Conservation (phyloP, 192 early-diverging fungal genomes). For the Entophlyctis luteolus region DNA sequence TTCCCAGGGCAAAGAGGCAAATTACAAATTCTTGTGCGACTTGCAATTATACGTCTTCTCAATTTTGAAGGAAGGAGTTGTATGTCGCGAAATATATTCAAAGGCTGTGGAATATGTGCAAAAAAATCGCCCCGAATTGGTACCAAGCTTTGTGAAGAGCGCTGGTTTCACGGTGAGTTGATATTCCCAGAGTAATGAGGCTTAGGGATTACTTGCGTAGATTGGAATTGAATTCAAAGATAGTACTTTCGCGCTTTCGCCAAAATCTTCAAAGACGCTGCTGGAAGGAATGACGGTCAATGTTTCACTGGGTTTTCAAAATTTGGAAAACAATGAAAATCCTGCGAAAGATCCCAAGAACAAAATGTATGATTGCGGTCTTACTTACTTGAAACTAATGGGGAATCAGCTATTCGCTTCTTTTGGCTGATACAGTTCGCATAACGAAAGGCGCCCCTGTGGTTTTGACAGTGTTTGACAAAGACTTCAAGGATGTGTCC, state of each 20-base stretch:
- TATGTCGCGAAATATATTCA: slow-evolving; percentile 74
- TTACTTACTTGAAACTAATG: slow-evolving; percentile 3
- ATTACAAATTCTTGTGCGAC: slow-evolving; percentile 86
- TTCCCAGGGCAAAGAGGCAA: slow-evolving; percentile 72
- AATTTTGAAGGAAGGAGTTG: slow-evolving; percentile 66
- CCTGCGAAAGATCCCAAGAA: slow-evolving; percentile 58
- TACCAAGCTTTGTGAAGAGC: slow-evolving; percentile 79
- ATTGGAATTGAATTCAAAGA: slow-evolving; percentile 96
- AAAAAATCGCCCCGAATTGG: slow-evolving; percentile 79
- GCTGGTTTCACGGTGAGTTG: slow-evolving; percentile 72
- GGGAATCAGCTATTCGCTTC: slow-evolving; percentile 65
- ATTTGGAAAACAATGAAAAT: slow-evolving; percentile 68
- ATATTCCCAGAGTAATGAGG: no score
- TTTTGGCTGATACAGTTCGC: slow-evolving; percentile 70
- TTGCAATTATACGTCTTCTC: slow-evolving; percentile 73
- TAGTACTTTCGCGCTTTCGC: slow-evolving; percentile 67
- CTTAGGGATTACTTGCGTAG: slow-evolving; percentile 36
- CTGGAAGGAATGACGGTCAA: slow-evolving; percentile 81
- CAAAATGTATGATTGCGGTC: slow-evolving; percentile 49
- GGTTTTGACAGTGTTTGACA: slow-evolving; percentile 63
- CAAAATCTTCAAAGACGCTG: slow-evolving; percentile 67
- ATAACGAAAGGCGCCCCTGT: slow-evolving; percentile 61
- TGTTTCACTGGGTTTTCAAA: slow-evolving; percentile 79
- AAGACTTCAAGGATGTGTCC: slow-evolving; percentile 46
- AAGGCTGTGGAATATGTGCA: slow-evolving; percentile 66